phyloP scores from a whole-genome alignment of 2,329 filamentous ascomycete genomes.

The Penicillium brevicompactum region DNA sequence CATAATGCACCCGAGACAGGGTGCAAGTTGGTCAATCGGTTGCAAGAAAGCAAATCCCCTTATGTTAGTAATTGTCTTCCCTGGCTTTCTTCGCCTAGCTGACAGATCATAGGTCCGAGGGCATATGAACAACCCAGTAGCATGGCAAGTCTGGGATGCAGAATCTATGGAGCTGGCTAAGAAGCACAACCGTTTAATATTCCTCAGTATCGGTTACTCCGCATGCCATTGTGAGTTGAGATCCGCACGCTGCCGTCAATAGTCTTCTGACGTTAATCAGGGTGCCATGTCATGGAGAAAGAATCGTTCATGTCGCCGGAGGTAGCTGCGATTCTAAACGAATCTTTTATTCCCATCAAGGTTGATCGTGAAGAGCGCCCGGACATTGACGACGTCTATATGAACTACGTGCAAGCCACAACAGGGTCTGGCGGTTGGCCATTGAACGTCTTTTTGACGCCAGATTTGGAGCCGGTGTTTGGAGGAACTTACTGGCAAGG shows the following conservation, averaged over 20 bases:
- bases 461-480: conserved; percentile 89
- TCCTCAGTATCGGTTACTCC: conserved; percentile 91
- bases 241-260: too few species aligned
- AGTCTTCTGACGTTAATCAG: conserved; percentile 45
- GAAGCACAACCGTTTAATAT: conserved; percentile 82
- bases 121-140: conserved; percentile 79
- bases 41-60: conserved; percentile 64
- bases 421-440: conserved; percentile 92
- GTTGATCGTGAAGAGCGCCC: conserved; percentile 92
- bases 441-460: conserved; percentile 93
- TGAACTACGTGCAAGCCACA: conserved; percentile 96
- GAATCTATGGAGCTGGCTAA: conserved; percentile 76
- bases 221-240: conserved; percentile 82
- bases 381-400: conserved; percentile 93
- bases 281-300: conserved; percentile 86
- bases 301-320: conserved; percentile 86
- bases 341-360: conserved; percentile 85
- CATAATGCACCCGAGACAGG: conserved; percentile 26
- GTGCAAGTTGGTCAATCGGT: conserved; percentile 55
- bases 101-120: conserved; percentile 59
- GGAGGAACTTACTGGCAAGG: conserved; percentile 96
- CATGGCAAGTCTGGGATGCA: conserved; percentile 86
- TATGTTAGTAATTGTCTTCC: conserved; percentile 55
- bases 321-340: conserved; percentile 80
- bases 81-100: conserved; percentile 12